Percentiles rank a stretch among this genome's conserved stretches.
Evolutionary conservation across 257 asterid species (phyloP).

Genomic region (Apocynum venetum): DNA sequence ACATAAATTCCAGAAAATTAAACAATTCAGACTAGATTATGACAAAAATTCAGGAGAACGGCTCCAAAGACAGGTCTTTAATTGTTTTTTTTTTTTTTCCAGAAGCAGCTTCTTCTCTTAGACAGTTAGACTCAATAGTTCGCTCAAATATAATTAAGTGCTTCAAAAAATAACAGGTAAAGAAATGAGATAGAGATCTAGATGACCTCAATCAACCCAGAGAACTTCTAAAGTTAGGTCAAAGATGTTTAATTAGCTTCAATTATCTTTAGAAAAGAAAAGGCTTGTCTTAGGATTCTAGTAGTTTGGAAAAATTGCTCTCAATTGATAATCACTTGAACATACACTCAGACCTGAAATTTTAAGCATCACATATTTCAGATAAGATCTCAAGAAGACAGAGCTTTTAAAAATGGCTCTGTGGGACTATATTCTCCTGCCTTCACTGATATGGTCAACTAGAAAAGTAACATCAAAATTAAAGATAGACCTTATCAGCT

Average conservation of each 20-base stretch:
- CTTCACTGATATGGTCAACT: background rate
- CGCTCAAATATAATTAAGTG: background rate
- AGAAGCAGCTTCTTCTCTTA: background rate
- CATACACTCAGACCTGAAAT: background rate
- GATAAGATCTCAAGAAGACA: background rate
- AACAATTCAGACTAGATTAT: background rate
- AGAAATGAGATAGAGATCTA: background rate
- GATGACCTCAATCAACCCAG: background rate
- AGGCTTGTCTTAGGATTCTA: background rate
- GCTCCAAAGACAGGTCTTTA: background rate
- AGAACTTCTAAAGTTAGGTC: background rate
- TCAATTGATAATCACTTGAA: background rate
- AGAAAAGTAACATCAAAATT: conserved; percentile 15
- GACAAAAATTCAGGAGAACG: background rate
- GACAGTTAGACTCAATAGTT: background rate
- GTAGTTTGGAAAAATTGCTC: background rate
- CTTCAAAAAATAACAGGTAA: background rate
- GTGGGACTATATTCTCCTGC: background rate
- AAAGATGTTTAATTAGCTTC: background rate
- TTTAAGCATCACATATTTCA: conserved; percentile 1
- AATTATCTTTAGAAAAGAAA: background rate
- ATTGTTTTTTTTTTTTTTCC: background rate
- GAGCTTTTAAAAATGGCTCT: background rate
- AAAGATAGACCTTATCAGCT: conserved; percentile 81
- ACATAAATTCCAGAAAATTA: background rate